Base-by-base conservation (phyloP, 169 alveolate species). In the Eimeria acervulina region DNA sequence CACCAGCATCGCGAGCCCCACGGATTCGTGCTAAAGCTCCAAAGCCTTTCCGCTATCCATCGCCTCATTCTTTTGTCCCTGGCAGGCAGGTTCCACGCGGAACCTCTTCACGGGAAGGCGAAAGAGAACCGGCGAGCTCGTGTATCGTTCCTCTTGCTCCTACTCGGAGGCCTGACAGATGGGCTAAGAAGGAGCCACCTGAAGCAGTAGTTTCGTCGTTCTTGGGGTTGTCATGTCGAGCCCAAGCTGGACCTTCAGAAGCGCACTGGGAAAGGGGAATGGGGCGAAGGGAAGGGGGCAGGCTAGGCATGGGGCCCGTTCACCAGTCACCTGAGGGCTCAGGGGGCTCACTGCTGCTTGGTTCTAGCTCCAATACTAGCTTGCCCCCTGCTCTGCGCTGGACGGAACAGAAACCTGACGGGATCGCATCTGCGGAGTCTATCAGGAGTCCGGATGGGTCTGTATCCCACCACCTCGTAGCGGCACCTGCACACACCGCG, bases 41-140 rank as follows among this genome's bases (percentile, higher is more conserved):
- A 13, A 31, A 61, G 83, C 52, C 42, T 19, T 13, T 36, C 1
- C 94, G 19, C 36, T 87, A 63, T 47, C 94, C 91, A 5, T 36
- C 83, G 33, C 84, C 94, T 23, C 44, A 28, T 15, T 87, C 94
- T 1, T 87, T 87, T 44, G 81, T 87, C 63, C 94, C 94, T 6
- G 31, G 84, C 81, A 59, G 66, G 63, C 81, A 87, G 36, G 44
- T 61, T 8, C 83, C 40, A n/a, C 44, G 31, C 36, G 52, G 51
- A 10, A 15, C 83, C 13, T 2, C 51, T 17, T 15, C 52, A 72
- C 52, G 13, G 51, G 52, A 12, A 15, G 40, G 15, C 42, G 93
- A 23, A 4, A 23, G 40, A 31, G 68, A 42, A 17, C 40, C 83
- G 26, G 36, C 63, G 28, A 59, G 42, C 74, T 76, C 68, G n/a